These are phyloP conservation scores for Auricularia auricula-judae DNA, from an alignment of 768 basidiomycete species.

Conservation along the genomic window DNA sequence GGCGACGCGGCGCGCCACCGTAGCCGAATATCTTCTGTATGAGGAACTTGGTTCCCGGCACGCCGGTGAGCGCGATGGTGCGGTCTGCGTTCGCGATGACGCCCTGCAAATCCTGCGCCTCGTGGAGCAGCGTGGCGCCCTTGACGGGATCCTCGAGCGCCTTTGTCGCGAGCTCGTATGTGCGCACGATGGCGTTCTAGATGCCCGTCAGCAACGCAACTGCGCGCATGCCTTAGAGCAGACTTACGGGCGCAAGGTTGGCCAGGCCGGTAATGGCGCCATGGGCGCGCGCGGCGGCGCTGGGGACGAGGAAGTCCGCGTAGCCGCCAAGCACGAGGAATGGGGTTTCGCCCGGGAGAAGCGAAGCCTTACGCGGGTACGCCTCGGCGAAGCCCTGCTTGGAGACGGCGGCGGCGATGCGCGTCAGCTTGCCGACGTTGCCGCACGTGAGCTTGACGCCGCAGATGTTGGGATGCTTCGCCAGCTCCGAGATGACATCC, in stretches of 20 bases:
- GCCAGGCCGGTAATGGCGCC: constrained; percentile 88
- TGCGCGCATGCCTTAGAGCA: not conserved
- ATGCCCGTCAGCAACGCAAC: constrained; percentile 5
- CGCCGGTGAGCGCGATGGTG: constrained; percentile 63
- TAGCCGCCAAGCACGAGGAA: constrained; percentile 85
- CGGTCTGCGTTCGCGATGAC: constrained; percentile 73
- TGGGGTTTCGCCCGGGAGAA: constrained; percentile 37
- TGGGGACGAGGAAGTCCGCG: constrained; percentile 70
- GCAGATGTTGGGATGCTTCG: constrained; percentile 60
- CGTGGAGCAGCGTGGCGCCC: constrained; percentile 36
- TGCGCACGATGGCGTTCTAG: constrained; percentile 46
- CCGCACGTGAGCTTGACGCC: constrained; percentile 94
- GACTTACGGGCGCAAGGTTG: constrained; percentile 64
- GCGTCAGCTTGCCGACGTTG: constrained; percentile 82
- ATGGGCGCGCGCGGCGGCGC: constrained; percentile 61
- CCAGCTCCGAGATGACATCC: constrained; percentile 74
- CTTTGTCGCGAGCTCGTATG: constrained; percentile 52
- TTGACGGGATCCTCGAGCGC: constrained; percentile 36
- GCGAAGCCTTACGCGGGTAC: constrained; percentile 47
- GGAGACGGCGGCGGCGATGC: constrained; percentile 63
- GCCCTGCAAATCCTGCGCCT: constrained; percentile 68
- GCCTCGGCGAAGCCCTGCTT: constrained; percentile 39
- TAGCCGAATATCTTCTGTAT: constrained; percentile 69
- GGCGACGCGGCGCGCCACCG: constrained; percentile 68
- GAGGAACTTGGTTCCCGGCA: constrained; percentile 77